Conservation (phyloP, 495 filamentous ascomycete species). For the Immersiella caudata region DNA sequence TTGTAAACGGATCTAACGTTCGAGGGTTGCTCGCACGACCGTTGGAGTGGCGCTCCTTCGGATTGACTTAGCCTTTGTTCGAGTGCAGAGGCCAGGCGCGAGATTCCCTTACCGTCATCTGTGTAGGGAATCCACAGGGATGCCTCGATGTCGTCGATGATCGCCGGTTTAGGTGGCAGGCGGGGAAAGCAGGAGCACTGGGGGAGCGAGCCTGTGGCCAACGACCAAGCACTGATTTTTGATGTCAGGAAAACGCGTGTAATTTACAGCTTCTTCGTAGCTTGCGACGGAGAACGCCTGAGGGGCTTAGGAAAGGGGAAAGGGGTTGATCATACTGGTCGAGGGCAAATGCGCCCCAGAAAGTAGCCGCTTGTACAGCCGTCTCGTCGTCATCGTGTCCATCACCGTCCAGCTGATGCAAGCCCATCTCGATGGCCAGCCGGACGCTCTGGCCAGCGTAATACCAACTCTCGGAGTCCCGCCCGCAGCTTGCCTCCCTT, state of each 20-base stretch:
- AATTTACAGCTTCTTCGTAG: not conserved
- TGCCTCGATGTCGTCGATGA: conserved; percentile 57
- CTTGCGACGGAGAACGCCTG: not conserved
- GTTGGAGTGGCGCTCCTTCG: conserved; percentile 49
- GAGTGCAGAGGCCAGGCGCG: not conserved
- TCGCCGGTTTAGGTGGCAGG: conserved; percentile 58
- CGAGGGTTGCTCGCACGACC: conserved; percentile 54
- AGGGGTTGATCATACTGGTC: conserved; percentile 59
- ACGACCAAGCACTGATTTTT: conserved; percentile 60
- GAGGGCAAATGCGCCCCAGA: conserved; percentile 71
- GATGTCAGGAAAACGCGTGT: conserved; percentile 31
- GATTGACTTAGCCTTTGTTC: conserved; percentile 25
- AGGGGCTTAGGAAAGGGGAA: not conserved
- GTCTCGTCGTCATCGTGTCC: conserved; percentile 54
- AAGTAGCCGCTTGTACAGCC: conserved; percentile 67
- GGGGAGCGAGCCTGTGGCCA: conserved; percentile 63
- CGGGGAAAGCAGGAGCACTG: conserved; percentile 61
- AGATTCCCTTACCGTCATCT: conserved; percentile 52
- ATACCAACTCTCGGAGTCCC: conserved; percentile 67
- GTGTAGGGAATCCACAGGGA: conserved; percentile 62
- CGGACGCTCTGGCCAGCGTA: conserved; percentile 68
- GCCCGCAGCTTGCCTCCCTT: conserved; percentile 63
- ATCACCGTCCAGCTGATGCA: conserved; percentile 54
- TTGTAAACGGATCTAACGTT: conserved; percentile 62
- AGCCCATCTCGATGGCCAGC: conserved; percentile 66